Percentiles rank a stretch among this genome's conserved stretches.
Evolutionary conservation across 2,329 filamentous ascomycete genomes (phyloP).

Genomic region (Sarocladium kiliense): DNA sequence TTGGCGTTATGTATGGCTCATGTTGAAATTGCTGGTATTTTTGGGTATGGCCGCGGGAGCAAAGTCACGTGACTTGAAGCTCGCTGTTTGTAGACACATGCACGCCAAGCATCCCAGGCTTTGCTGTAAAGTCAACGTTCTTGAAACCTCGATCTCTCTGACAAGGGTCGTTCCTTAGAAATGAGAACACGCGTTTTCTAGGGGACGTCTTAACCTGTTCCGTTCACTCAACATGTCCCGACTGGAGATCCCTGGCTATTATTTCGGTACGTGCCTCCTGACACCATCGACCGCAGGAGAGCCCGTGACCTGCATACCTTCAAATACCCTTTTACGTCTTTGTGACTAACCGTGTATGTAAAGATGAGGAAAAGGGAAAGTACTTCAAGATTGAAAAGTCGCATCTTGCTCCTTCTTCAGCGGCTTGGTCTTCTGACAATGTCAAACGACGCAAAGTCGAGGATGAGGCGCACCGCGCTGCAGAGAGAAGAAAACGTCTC

Average conservation of each 20-base stretch:
- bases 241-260: constrained; percentile 46
- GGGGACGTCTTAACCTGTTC: neutral
- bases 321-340: neutral
- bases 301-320: too few relatives aligned
- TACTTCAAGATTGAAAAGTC: constrained; percentile 65
- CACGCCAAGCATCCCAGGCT: too few relatives aligned
- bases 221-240: constrained; percentile 10
- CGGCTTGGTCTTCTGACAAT: constrained; percentile 51
- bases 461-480: constrained; percentile 26
- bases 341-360: neutral
- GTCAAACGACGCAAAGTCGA: constrained; percentile 51
- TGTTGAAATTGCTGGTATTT: too few relatives aligned
- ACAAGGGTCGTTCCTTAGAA: too few relatives aligned
- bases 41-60: too few relatives aligned
- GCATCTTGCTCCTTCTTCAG: constrained; percentile 37
- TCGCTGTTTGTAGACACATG: too few relatives aligned
- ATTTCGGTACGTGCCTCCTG: constrained; percentile 38
- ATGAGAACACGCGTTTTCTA: too few relatives aligned
- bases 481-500: constrained; percentile 21
- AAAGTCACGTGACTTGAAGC: neutral
- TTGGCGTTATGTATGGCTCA: too few relatives aligned
- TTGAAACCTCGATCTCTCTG: too few relatives aligned
- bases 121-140: too few relatives aligned
- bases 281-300: too few relatives aligned
- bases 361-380: constrained; percentile 55